These are phyloP conservation scores for Aureobasidium lini DNA, from an alignment of 2,329 filamentous ascomycete genomes.

Conservation along the genomic window DNA sequence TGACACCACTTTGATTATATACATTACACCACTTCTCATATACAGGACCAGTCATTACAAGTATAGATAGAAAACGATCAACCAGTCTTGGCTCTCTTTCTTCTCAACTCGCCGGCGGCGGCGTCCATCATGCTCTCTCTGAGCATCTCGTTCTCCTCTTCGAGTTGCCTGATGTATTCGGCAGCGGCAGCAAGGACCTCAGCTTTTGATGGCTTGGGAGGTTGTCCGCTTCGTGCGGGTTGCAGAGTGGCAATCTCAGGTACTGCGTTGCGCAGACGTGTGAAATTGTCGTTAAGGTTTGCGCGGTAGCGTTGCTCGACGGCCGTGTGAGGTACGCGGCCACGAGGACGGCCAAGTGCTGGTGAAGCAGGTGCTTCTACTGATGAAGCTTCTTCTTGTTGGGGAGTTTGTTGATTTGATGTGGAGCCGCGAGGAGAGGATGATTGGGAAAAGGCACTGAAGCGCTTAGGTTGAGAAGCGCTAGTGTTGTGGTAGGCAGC, in stretches of 20 bases:
- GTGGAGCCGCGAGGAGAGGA: not conserved
- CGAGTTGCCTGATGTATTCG: slow-evolving; percentile 11
- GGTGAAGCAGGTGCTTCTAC: not conserved
- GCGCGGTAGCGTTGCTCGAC: slow-evolving; percentile 12
- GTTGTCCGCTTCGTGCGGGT: slow-evolving; percentile 2
- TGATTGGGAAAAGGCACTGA: slow-evolving; percentile 1
- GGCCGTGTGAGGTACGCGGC: not conserved
- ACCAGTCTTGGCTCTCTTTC: slow-evolving; percentile 4
- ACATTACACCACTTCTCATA: not conserved
- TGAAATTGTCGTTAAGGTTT: slow-evolving; percentile 4
- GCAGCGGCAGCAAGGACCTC: slow-evolving; percentile 5
- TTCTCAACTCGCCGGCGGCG: not conserved
- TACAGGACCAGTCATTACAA: not conserved
- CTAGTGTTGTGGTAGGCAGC: slow-evolving; percentile 7
- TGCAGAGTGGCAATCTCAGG: slow-evolving; percentile 1
- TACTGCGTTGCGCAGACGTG: not conserved
- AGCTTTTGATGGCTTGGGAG: slow-evolving; percentile 2
- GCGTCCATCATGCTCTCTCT: slow-evolving; percentile 2
- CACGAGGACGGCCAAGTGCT: not conserved
- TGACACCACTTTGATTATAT: not conserved
- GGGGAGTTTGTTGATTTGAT: not conserved
- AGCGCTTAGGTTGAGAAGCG: slow-evolving; percentile 1
- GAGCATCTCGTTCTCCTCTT: slow-evolving; percentile 11
- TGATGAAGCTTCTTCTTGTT: not conserved
- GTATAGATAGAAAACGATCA: not conserved